phyloP scores from a whole-genome alignment of 2,329 filamentous ascomycete genomes.

The Talaromyces sp. region DNA sequence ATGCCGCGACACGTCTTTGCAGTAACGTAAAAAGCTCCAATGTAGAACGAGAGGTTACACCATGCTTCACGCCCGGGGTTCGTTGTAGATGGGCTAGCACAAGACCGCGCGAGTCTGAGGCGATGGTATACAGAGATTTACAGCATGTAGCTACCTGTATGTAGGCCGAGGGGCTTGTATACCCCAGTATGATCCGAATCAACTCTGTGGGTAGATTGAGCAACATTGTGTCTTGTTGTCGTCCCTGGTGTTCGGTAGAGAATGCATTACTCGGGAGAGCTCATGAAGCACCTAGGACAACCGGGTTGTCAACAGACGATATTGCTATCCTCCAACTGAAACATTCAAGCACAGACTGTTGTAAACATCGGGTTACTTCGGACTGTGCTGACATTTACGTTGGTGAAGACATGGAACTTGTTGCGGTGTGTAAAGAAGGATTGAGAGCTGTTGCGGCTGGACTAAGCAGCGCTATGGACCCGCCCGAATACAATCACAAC shows the following conservation, averaged over 20 bases:
- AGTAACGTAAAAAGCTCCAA: conserved; percentile 28
- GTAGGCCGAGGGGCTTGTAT: conserved; percentile 29
- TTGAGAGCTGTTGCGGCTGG: neutral
- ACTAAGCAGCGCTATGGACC: neutral
- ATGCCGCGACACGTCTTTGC: conserved; percentile 21
- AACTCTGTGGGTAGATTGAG: conserved; percentile 35
- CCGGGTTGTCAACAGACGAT: neutral
- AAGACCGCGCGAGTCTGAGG: conserved; percentile 28
- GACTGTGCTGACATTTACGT: neutral
- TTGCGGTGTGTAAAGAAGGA: neutral
- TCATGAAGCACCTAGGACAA: neutral
- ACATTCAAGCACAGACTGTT: neutral
- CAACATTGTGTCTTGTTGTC: conserved; percentile 18
- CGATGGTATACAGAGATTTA: conserved; percentile 29
- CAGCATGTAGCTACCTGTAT: conserved; percentile 33
- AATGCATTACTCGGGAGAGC: neutral
- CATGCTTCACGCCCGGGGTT: conserved; percentile 26
- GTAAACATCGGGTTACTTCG: neutral
- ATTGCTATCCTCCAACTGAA: neutral
- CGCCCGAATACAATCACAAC: neutral
- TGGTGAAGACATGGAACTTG: neutral
- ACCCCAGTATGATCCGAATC: conserved; percentile 31
- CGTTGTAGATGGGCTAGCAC: conserved; percentile 31
- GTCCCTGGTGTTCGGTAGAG: neutral
- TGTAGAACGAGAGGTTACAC: conserved; percentile 15